Evolutionary conservation across 2,329 filamentous ascomycete genomes (phyloP).

Genomic region (Madurella mycetomatis): DNA sequence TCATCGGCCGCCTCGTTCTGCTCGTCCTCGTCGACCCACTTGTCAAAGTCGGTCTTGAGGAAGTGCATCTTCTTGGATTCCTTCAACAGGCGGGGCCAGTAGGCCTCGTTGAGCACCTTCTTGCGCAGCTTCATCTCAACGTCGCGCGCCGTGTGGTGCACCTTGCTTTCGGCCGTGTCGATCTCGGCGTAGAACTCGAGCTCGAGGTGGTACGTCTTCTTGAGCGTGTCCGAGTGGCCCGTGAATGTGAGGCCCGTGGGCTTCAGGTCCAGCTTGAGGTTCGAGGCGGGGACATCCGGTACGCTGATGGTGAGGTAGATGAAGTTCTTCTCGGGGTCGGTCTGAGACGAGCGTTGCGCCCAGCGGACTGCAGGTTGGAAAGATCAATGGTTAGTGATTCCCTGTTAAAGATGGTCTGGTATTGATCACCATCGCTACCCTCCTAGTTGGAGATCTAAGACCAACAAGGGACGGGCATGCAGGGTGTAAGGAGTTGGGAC

Average conservation of each 20-base stretch:
- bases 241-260: constrained; percentile 73
- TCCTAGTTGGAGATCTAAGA: no score
- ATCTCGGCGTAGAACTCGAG: constrained; percentile 90
- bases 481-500: no score
- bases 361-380: constrained; percentile 67
- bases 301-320: constrained; percentile 90
- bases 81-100: constrained; percentile 94
- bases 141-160: constrained; percentile 82
- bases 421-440: no score
- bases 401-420: no score
- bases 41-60: constrained; percentile 98
- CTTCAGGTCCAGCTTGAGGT: constrained; percentile 79
- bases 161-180: constrained; percentile 76
- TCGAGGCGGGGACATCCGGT: constrained; percentile 71
- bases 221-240: constrained; percentile 77
- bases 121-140: constrained; percentile 90
- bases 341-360: constrained; percentile 88
- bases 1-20: constrained; percentile 86
- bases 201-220: constrained; percentile 79
- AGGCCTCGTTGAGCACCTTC: constrained; percentile 92
- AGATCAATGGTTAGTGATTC: background rate
- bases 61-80: constrained; percentile 85
- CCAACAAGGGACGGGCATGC: no score
- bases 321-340: constrained; percentile 83
- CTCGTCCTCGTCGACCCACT: constrained; percentile 99